Conservation (phyloP, 176 grass and related monocot species). For the Hordeum vulgare region MorexV3_pseudomolecules_assembly NC_058522.1:485091513-485092012, state of each 20-base stretch:
- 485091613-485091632: too few relatives aligned
- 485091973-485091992: background rate
- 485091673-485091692: too few relatives aligned
- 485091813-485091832: background rate
- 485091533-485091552: too few relatives aligned
- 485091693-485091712: too few relatives aligned
- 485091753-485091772: background rate
- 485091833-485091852: background rate
- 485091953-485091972: background rate
- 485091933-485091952: background rate
- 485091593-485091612: too few relatives aligned
- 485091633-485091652: too few relatives aligned
- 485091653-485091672: too few relatives aligned
- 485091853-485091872: slow-evolving; percentile 23
- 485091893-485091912: background rate
- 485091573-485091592: too few relatives aligned
- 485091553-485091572: too few relatives aligned
- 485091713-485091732: background rate
- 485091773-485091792: background rate
- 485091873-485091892: slow-evolving; percentile 15
- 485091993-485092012: background rate
- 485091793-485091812: background rate
- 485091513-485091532: too few relatives aligned
- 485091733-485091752: too few relatives aligned
- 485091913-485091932: background rate